phyloP scores from a whole-genome alignment of 768 basidiomycete species.

The Mycena vulgaris region DNA sequence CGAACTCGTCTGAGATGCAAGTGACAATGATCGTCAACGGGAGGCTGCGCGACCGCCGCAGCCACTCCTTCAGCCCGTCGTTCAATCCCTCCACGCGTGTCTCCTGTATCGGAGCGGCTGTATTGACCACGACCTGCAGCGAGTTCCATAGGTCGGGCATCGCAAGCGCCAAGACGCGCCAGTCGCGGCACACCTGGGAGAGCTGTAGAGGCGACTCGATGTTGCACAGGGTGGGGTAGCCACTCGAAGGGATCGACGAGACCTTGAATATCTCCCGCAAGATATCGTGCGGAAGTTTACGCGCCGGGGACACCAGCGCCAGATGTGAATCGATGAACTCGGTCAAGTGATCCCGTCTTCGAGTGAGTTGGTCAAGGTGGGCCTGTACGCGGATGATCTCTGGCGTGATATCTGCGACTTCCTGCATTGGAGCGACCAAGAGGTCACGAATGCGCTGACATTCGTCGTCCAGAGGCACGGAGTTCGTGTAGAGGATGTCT shows the following conservation, averaged over 20 bases:
- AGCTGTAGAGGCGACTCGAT: background rate
- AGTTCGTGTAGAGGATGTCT: background rate
- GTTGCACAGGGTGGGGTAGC: background rate
- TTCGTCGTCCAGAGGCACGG: too few relatives aligned
- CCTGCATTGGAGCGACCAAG: background rate
- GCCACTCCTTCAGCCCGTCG: background rate
- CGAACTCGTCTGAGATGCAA: background rate
- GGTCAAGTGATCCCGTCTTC: background rate
- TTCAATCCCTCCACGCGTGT: background rate
- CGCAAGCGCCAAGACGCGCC: background rate
- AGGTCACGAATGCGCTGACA: background rate
- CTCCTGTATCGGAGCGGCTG: background rate
- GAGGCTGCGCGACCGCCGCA: background rate
- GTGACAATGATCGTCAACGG: background rate
- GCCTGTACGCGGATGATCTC: background rate
- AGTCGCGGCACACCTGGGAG: background rate
- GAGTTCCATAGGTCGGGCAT: background rate
- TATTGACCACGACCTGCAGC: background rate
- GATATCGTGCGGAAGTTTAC: background rate
- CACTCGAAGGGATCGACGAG: background rate
- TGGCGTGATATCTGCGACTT: background rate
- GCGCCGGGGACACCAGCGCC: background rate
- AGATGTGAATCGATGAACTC: slow-evolving; percentile 2
- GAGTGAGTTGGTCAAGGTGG: background rate
- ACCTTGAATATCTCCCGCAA: background rate